Evolutionary conservation across 2,329 filamentous ascomycete genomes (phyloP).

Genomic region (Colletotrichum eremochloae): DNA sequence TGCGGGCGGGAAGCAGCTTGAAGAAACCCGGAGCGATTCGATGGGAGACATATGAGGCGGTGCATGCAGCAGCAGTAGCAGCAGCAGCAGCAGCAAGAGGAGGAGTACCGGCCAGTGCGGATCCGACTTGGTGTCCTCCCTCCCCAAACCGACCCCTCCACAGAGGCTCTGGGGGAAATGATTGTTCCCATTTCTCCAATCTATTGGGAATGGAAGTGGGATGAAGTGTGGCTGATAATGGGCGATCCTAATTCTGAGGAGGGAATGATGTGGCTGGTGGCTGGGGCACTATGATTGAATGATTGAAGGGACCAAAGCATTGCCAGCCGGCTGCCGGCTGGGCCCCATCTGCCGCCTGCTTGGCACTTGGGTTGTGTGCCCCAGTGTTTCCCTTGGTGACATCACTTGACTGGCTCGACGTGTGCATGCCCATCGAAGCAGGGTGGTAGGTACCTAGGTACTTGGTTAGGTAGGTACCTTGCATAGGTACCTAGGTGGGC

Average conservation of each 20-base stretch:
- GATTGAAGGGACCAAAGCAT: too few species aligned
- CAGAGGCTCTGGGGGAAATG: conserved; percentile 29
- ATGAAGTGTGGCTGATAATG: conserved; percentile 14
- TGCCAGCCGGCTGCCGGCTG: not conserved
- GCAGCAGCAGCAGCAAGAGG: too few species aligned
- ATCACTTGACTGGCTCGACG: conserved; percentile 8
- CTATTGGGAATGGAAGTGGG: not conserved
- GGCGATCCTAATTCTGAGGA: not conserved
- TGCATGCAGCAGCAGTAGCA: not conserved
- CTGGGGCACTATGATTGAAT: too few species aligned
- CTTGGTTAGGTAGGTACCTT: too few species aligned
- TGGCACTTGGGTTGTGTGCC: too few species aligned
- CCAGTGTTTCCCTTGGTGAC: conserved; percentile 9
- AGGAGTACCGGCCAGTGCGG: not conserved
- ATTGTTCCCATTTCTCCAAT: not conserved
- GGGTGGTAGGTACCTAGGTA: too few species aligned
- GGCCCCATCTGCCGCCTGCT: too few species aligned
- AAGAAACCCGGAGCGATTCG: conserved; percentile 20
- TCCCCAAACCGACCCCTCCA: conserved; percentile 7
- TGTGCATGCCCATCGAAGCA: not conserved
- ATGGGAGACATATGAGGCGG: conserved; percentile 13
- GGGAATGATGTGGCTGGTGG: not conserved
- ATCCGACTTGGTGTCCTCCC: too few species aligned
- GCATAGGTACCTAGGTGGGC: too few species aligned
- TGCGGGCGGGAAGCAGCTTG: conserved; percentile 10